Base-by-base conservation (phyloP, 2,329 filamentous ascomycete genomes). In the Penicillium sp. region DNA sequence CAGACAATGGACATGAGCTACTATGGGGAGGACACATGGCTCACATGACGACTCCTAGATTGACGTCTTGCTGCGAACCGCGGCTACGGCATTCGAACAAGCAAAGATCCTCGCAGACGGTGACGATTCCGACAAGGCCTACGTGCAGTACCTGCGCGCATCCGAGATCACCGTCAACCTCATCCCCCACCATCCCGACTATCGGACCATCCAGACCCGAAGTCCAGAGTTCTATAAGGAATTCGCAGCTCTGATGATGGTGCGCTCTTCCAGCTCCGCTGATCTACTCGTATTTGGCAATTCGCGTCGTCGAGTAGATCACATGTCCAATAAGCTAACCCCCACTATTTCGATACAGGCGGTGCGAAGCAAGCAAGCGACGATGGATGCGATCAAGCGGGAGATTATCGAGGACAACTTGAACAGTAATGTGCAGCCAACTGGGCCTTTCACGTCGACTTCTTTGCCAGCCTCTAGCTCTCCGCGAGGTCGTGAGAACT, bases 101-200 rank as follows among this genome's bases (percentile, higher is more conserved):
- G 73, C 76, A 16, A 75, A 68, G 56, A 55, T 59, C 22, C 69
- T 75, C 57, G 63, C 70, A 28, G 72, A 77, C 42, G 66, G 70
- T 28, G 69, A 75, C 30, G 68, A 77, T 38, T 86, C 88, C 4
- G 92, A 95, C 71, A 76, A 87, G 40, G 93, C 93, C 3, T 89
- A 96, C 58, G 86, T 90, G 65, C 91, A 96, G 63, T 98, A 94
- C 72, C 84, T 98, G 60, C 86, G 89, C 64, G 91, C 93, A 11
- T 93, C 85, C 61, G 88, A 93, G 59, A 89, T 97, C 58, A 85
- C 90, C 14, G 83, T 93, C 54, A 88, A 94, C 58, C 80, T 88
- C 45, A 88, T 98, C 28, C 90, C 91, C 2, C 83, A 83, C 38
- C 92, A 96, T 73, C 86, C 85, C 59, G 91, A 94, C 63, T 96